Percentiles rank a stretch among this genome's conserved stretches.
Conservation (phyloP, 2,329 filamentous ascomycete genomes). For the Capronia americana region DNA sequence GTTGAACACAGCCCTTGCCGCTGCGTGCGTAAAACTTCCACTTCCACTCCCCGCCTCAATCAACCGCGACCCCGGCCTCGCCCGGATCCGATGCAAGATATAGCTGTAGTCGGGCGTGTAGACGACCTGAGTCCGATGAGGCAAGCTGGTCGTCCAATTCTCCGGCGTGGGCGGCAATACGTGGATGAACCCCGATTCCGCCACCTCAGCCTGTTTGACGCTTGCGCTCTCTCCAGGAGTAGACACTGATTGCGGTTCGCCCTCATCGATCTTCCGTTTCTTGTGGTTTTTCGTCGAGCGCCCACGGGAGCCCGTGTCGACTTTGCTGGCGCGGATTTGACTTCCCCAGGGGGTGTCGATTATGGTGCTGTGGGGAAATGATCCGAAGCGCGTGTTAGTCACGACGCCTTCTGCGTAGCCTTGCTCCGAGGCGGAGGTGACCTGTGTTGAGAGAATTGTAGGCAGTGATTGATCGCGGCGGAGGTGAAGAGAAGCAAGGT, state of each 20-base stretch:
- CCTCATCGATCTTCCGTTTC: slow-evolving; percentile 53
- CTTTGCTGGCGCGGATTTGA: slow-evolving; percentile 85
- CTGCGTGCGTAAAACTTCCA: slow-evolving; percentile 59
- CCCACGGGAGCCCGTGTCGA: slow-evolving; percentile 89
- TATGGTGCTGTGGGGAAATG: slow-evolving; percentile 80
- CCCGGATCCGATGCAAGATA: slow-evolving; percentile 56
- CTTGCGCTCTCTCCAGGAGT: slow-evolving; percentile 28
- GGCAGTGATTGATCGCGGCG: slow-evolving; percentile 86
- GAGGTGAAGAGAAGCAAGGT: slow-evolving; percentile 83
- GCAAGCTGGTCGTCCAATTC: slow-evolving; percentile 58
- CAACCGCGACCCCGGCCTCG: slow-evolving; percentile 52
- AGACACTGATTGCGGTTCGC: slow-evolving; percentile 9
- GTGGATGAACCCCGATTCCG: slow-evolving; percentile 57
- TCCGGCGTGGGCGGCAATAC: slow-evolving; percentile 58
- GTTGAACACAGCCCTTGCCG: slow-evolving; percentile 57
- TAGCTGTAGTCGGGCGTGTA: slow-evolving; percentile 62
- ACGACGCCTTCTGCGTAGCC: slow-evolving; percentile 79
- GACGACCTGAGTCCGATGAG: slow-evolving; percentile 60
- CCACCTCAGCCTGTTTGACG: slow-evolving; percentile 46
- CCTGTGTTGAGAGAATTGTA: slow-evolving; percentile 67
- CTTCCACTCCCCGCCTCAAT: slow-evolving; percentile 61
- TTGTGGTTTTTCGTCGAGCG: slow-evolving; percentile 65
- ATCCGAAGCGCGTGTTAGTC: slow-evolving; percentile 92
- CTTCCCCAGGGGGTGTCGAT: slow-evolving; percentile 86
- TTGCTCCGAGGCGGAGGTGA: slow-evolving; percentile 63